Conservation (phyloP, 768 basidiomycete species). For the Macrolepiota dolichaula region DNA sequence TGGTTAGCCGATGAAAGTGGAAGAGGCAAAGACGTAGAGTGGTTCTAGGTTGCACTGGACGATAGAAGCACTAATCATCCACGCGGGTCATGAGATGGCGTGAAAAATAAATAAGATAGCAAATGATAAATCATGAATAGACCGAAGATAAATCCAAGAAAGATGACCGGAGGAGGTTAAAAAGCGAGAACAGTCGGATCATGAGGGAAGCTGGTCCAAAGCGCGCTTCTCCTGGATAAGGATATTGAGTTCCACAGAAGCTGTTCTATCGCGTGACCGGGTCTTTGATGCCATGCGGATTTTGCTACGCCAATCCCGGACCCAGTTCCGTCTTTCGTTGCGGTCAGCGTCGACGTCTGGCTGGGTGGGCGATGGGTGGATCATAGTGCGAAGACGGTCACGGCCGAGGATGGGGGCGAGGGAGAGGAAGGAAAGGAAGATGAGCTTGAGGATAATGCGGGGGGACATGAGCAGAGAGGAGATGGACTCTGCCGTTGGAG, state of each 20-base stretch:
- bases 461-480: slow-evolving; percentile 84
- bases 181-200: slow-evolving; percentile 14
- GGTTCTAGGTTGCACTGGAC: not conserved
- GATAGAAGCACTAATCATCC: not conserved
- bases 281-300: slow-evolving; percentile 54
- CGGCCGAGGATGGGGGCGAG: slow-evolving; percentile 84
- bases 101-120: slow-evolving; percentile 14
- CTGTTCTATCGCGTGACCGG: slow-evolving; percentile 40
- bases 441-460: slow-evolving; percentile 78
- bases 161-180: slow-evolving; percentile 9
- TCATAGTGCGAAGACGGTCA: slow-evolving; percentile 57
- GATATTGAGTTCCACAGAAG: slow-evolving; percentile 43
- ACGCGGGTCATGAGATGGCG: not conserved
- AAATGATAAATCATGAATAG: slow-evolving; percentile 8
- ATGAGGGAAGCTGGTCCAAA: slow-evolving; percentile 37
- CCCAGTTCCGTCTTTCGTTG: slow-evolving; percentile 68
- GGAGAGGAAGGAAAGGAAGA: slow-evolving; percentile 78
- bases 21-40: not conserved
- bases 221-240: slow-evolving; percentile 57
- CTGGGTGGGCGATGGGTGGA: slow-evolving; percentile 30
- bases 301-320: slow-evolving; percentile 65
- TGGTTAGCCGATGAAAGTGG: not conserved
- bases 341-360: too few species aligned
- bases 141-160: slow-evolving; percentile 1
- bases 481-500: slow-evolving; percentile 72